Percentiles rank a stretch among this genome's conserved stretches.
Conservation (phyloP, 768 basidiomycete genomes). For the Chalciporus piperatus region DNA sequence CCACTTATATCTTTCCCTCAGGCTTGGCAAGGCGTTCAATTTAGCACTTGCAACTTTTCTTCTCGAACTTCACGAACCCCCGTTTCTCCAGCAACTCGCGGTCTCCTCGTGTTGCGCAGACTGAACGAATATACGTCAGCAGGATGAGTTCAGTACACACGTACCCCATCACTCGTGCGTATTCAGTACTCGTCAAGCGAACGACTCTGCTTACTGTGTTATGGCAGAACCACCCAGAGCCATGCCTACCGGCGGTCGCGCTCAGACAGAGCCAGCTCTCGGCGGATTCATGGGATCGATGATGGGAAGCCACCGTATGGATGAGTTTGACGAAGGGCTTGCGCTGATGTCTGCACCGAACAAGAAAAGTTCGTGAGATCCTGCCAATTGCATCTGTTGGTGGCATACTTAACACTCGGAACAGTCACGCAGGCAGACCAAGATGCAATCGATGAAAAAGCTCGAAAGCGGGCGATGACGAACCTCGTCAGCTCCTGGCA, state of each 20-base stretch:
- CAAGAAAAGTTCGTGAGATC: constrained; percentile 19
- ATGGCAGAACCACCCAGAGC: constrained; percentile 11
- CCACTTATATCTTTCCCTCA: constrained; percentile 4
- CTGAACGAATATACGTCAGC: neutral
- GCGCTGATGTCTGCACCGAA: neutral
- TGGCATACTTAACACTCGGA: neutral
- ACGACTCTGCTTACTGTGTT: neutral
- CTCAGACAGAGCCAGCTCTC: constrained; percentile 17
- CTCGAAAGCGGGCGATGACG: constrained; percentile 42
- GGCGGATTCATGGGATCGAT: constrained; percentile 21
- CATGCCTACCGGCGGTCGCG: constrained; percentile 10
- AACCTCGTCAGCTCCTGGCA: constrained; percentile 61
- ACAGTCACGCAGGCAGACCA: constrained; percentile 50
- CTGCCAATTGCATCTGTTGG: neutral
- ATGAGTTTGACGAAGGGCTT: constrained; percentile 16
- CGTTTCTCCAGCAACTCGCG: neutral
- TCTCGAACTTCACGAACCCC: neutral
- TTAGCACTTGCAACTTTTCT: neutral
- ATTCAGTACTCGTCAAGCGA: neutral
- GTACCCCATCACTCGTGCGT: constrained; percentile 9
- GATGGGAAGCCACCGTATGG: constrained; percentile 7
- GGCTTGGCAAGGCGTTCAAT: neutral
- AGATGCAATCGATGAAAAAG: constrained; percentile 45
- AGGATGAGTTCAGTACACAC: constrained; percentile 13
- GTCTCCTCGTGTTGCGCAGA: constrained; percentile 2